Conservation (phyloP, 441 rosid species). For the Jatropha podagrica region DNA sequence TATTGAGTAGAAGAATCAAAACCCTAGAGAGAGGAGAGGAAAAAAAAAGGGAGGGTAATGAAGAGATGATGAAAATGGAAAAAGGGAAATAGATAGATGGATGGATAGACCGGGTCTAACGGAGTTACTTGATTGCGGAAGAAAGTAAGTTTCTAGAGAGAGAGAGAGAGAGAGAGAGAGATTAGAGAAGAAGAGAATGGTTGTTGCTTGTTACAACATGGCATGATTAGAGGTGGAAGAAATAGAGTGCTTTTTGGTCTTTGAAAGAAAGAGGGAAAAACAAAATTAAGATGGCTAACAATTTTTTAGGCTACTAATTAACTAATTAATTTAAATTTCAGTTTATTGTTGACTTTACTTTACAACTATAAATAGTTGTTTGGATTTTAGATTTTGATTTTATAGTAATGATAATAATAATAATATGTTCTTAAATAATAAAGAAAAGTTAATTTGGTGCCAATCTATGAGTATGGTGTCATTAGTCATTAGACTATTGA, state of each 20-base stretch:
- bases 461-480: too few species aligned
- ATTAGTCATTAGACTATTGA: conserved; percentile 1
- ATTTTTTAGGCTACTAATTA: background rate
- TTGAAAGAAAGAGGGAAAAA: background rate
- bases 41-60: conserved; percentile 5
- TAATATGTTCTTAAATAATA: background rate
- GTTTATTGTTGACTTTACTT: background rate
- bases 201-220: background rate
- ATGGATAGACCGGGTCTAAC: conserved; percentile 43
- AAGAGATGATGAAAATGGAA: conserved; percentile 14
- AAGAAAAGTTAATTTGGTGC: background rate
- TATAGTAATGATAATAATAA: background rate
- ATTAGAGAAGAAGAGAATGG: background rate
- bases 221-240: background rate
- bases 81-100: conserved; percentile 1
- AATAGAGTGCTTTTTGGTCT: background rate
- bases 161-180: conserved; percentile 8
- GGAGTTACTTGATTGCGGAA: conserved; percentile 25
- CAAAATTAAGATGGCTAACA: background rate
- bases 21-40: conserved; percentile 36
- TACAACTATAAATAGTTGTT: background rate
- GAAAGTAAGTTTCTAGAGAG: conserved; percentile 13
- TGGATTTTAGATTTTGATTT: conserved; percentile 3
- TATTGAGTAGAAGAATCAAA: conserved; percentile 26
- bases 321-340: background rate